Percentiles rank a stretch among this genome's conserved stretches.
Conservation (phyloP, 768 basidiomycete species). For the Solioccasus polychromus region DNA sequence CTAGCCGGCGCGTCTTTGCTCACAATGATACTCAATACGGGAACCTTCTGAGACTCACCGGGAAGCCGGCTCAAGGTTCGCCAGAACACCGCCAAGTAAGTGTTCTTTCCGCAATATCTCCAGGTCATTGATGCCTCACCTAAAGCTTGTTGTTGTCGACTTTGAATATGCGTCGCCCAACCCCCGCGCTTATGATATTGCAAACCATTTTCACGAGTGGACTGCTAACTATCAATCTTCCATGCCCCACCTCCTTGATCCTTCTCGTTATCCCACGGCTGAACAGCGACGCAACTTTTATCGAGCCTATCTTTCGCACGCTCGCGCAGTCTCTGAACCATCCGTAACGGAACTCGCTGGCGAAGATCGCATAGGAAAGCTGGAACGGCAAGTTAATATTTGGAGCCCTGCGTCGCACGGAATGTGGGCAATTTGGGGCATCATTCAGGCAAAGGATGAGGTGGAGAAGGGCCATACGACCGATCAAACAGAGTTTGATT, state of each 20-base stretch:
- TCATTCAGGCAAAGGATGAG: conserved; percentile 84
- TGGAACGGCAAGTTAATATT: conserved; percentile 76
- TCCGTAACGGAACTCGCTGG: conserved; percentile 21
- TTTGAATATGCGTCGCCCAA: conserved; percentile 97
- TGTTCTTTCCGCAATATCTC: conserved; percentile 16
- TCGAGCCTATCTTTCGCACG: conserved; percentile 69
- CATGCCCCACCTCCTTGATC: conserved; percentile 64
- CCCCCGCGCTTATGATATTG: conserved; percentile 92
- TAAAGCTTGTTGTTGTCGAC: conserved; percentile 90
- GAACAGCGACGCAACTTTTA: conserved; percentile 83
- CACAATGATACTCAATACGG: conserved; percentile 98
- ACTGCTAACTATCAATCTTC: conserved; percentile 81
- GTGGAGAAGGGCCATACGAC: conserved; percentile 48
- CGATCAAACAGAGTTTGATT: conserved; percentile 79
- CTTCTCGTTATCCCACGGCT: conserved; percentile 65
- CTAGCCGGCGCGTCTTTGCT: conserved; percentile 69
- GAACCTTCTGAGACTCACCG: conserved; percentile 75
- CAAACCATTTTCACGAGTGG: conserved; percentile 98
- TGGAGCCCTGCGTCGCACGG: conserved; percentile 93
- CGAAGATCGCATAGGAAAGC: conserved; percentile 47
- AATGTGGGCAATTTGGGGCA: conserved; percentile 94
- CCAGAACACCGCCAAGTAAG: conserved; percentile 77
- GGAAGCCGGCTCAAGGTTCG: conserved; percentile 44
- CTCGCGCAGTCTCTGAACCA: conserved; percentile 28
- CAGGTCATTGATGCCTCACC: conserved; percentile 13